These are phyloP conservation scores for Phytophthora rubi DNA, from an alignment of 352 stramenopile genomes.

Conservation along the genomic window DNA sequence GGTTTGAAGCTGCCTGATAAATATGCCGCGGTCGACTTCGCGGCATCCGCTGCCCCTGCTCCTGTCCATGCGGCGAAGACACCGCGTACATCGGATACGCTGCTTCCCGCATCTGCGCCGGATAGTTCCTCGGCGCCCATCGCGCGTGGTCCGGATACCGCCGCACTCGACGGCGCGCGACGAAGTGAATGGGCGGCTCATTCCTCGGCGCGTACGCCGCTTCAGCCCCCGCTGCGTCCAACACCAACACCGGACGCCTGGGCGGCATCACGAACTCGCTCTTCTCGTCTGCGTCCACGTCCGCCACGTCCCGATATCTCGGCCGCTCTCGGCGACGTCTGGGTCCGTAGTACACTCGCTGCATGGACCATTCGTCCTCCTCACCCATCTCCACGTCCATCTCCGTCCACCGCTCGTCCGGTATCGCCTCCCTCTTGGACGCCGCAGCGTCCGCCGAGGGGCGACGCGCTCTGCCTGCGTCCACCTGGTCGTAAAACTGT, in stretches of 20 bases:
- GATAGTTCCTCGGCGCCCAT: conserved; percentile 25
- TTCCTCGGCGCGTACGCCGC: conserved; percentile 18
- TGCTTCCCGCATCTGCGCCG: conserved; percentile 12
- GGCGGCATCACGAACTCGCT: conserved; percentile 20
- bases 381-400: conserved; percentile 1
- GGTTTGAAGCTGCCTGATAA: conserved; percentile 26
- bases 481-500: conserved; percentile 1
- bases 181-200: conserved; percentile 21
- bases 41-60: conserved; percentile 21
- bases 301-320: conserved; percentile 23
- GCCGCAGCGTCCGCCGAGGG: not conserved
- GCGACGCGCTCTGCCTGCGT: conserved; percentile 8
- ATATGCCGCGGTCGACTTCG: conserved; percentile 10
- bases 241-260: conserved; percentile 1
- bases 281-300: conserved; percentile 39
- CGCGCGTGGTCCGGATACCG: conserved; percentile 28
- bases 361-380: conserved; percentile 15
- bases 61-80: conserved; percentile 4
- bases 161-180: conserved; percentile 21
- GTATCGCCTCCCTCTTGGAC: conserved; percentile 8
- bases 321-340: conserved; percentile 18
- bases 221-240: conserved; percentile 3
- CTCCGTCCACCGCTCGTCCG: conserved; percentile 18
- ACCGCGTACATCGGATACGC: conserved; percentile 27
- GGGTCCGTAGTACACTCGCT: conserved; percentile 22